phyloP scores from a whole-genome alignment of 1,284 basidiomycete genomes.

The Marasmius sp. region DNA sequence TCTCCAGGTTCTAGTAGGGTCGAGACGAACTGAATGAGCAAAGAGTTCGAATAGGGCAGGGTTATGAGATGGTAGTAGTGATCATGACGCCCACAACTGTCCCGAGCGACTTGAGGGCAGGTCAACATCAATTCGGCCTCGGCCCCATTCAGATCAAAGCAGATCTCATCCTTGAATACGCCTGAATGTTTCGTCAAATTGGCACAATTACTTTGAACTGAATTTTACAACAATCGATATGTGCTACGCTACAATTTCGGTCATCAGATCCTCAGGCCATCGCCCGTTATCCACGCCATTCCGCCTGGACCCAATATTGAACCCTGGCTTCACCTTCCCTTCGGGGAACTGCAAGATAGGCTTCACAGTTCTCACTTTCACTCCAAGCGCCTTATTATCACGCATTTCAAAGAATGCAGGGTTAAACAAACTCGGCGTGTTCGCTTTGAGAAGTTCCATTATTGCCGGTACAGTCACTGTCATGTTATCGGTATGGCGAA shows the following conservation, averaged over 20 bases:
- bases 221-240: no score
- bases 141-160: no score
- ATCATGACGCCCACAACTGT: no score
- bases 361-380: constrained; percentile 17
- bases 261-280: constrained; percentile 1
- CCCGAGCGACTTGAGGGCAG: no score
- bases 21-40: no score
- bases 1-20: no score
- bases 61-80: no score
- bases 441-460: constrained; percentile 13
- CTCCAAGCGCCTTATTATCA: constrained; percentile 17
- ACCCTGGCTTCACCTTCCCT: constrained; percentile 14
- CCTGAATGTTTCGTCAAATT: no score
- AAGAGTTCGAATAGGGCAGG: no score
- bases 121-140: no score
- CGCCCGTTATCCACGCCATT: constrained; percentile 16
- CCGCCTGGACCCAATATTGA: constrained; percentile 21
- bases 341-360: constrained; percentile 20
- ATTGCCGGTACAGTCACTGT: constrained; percentile 9
- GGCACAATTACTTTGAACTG: no score
- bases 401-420: constrained; percentile 20
- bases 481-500: constrained; percentile 17
- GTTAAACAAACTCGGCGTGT: constrained; percentile 15
- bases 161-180: no score
- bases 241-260: not conserved